phyloP scores from a whole-genome alignment of 2,329 filamentous ascomycete genomes.

The Cladorrhinum sp. region DNA sequence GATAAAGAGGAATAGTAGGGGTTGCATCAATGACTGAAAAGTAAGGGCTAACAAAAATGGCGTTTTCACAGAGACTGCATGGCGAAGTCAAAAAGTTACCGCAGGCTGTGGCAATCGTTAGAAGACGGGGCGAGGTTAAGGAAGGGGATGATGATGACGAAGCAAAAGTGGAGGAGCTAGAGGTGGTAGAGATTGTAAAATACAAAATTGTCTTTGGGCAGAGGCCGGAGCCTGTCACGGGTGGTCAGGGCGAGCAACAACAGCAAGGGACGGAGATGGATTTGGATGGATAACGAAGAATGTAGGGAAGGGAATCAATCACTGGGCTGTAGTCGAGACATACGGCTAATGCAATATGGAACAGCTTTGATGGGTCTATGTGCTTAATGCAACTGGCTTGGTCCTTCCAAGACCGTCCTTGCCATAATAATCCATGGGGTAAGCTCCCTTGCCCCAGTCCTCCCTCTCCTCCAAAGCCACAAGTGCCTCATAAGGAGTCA shows the following conservation, averaged over 20 bases:
- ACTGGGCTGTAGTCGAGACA: background rate
- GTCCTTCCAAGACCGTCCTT: slow-evolving; percentile 86
- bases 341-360: background rate
- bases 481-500: slow-evolving; percentile 94
- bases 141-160: slow-evolving; percentile 34
- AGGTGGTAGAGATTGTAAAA: slow-evolving; percentile 83
- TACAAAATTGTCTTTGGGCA: slow-evolving; percentile 82
- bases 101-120: slow-evolving; percentile 75
- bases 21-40: no score
- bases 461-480: slow-evolving; percentile 79
- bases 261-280: background rate
- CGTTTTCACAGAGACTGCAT: slow-evolving; percentile 55
- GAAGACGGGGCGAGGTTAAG: slow-evolving; percentile 44
- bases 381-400: slow-evolving; percentile 41
- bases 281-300: background rate
- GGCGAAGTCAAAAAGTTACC: slow-evolving; percentile 87
- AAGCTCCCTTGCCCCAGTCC: slow-evolving; percentile 72
- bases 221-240: slow-evolving; percentile 74
- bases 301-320: background rate
- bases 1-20: no score
- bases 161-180: slow-evolving; percentile 58
- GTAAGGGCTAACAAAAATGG: background rate
- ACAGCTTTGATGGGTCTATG: background rate
- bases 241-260: slow-evolving; percentile 43
- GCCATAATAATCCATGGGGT: slow-evolving; percentile 98